A percentile compares a stretch with the other conserved stretches of the same genome.
These are phyloP conservation scores for Oemleria cerasiformis DNA, from an alignment of 306 rosid genomes.

Conservation along the genomic window DNA sequence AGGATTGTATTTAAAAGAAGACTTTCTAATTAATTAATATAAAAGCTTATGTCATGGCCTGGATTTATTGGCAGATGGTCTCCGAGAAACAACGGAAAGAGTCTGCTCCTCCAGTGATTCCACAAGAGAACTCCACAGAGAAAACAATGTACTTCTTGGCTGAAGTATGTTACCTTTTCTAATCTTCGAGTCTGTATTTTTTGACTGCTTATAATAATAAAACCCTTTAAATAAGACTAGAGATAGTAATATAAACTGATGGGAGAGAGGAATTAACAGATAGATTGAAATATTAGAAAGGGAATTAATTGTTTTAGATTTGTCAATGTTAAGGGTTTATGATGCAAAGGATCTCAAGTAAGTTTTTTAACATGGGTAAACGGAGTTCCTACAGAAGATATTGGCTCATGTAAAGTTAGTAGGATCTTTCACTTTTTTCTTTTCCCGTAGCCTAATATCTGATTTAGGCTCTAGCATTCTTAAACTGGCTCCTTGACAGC, in stretches of 20 bases:
- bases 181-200: conserved; percentile 8
- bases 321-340: no score
- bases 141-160: conserved; percentile 89
- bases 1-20: conserved; percentile 20
- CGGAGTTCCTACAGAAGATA: no score
- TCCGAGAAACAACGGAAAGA: conserved; percentile 95
- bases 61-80: conserved; percentile 66
- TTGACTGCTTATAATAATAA: background rate
- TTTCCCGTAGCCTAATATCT: no score
- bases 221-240: background rate
- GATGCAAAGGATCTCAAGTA: no score
- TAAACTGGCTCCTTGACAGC: conserved; percentile 16
- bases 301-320: background rate
- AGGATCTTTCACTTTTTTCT: background rate
- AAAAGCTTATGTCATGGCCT: conserved; percentile 25
- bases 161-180: conserved; percentile 59
- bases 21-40: conserved; percentile 11
- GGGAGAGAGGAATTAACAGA: background rate
- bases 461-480: background rate
- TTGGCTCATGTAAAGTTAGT: no score
- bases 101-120: conserved; percentile 84
- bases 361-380: no score
- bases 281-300: background rate
- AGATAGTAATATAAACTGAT: background rate
- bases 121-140: conserved; percentile 53